Evolutionary conservation across 2,329 filamentous ascomycete genomes (phyloP).

Genomic region (Dactylellina haptotyla): DNA sequence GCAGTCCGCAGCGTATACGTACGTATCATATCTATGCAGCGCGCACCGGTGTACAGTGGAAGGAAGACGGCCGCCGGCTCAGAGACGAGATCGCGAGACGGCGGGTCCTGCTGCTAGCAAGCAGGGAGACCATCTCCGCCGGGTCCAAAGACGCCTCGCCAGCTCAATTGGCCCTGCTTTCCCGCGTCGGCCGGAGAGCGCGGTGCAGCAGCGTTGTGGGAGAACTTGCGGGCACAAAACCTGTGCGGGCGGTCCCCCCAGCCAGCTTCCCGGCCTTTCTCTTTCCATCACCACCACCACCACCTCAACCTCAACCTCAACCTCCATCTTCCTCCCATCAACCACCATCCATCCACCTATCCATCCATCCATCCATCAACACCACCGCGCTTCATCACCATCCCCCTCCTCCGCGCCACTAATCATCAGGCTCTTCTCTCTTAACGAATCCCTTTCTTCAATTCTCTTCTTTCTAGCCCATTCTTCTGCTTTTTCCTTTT

Average conservation of each 20-base stretch:
- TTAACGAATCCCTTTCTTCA: conserved; percentile 43
- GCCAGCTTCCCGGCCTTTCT: neutral
- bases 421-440: conserved; percentile 7
- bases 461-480: neutral
- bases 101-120: too few species aligned
- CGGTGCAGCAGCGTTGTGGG: conserved; percentile 17
- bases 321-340: neutral
- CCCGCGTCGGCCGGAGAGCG: neutral
- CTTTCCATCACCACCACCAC: neutral
- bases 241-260: neutral
- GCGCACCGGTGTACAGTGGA: too few species aligned
- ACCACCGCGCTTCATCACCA: neutral
- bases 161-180: too few species aligned
- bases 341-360: neutral
- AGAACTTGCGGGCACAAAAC: conserved; percentile 42
- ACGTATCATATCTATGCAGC: too few species aligned
- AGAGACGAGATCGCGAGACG: too few species aligned
- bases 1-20: too few species aligned
- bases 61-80: too few species aligned
- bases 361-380: neutral
- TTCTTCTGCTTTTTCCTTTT: neutral
- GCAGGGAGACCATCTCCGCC: too few species aligned
- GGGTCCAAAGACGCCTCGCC: too few species aligned
- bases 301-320: neutral
- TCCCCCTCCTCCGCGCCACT: conserved; percentile 3